These are phyloP conservation scores for Hymenoscyphus albidus DNA, from an alignment of 2,329 filamentous ascomycete species.

Conservation along the genomic window DNA sequence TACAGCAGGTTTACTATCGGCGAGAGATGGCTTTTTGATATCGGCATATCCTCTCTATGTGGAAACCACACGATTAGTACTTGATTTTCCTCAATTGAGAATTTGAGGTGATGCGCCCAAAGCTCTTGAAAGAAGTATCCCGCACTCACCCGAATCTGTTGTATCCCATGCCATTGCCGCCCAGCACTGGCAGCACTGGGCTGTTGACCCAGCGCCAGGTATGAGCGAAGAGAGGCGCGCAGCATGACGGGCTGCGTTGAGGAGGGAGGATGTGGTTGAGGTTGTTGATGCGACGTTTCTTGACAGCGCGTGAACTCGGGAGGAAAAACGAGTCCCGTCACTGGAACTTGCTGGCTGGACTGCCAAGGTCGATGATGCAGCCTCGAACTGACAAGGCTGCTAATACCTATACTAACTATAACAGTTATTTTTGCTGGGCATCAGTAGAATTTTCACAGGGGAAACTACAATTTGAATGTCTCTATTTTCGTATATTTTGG, in stretches of 20 bases:
- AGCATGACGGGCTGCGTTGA: constrained; percentile 57
- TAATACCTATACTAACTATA: background rate
- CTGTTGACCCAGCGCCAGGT: constrained; percentile 55
- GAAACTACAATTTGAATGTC: too few relatives aligned
- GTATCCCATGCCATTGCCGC: constrained; percentile 55
- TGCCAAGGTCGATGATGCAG: constrained; percentile 15
- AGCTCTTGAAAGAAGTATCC: constrained; percentile 37
- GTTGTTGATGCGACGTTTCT: constrained; percentile 15
- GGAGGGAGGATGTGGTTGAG: constrained; percentile 35
- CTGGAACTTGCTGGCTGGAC: background rate
- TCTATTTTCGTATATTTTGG: too few relatives aligned
- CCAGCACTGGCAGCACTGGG: constrained; percentile 49
- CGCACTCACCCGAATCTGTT: constrained; percentile 37
- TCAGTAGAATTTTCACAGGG: too few relatives aligned
- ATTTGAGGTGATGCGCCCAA: constrained; percentile 7
- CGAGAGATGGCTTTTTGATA: constrained; percentile 47
- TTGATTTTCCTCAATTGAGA: constrained; percentile 6
- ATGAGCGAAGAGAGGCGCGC: constrained; percentile 65
- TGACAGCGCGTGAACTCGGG: constrained; percentile 10
- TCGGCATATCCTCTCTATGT: constrained; percentile 55
- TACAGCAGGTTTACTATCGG: constrained; percentile 47
- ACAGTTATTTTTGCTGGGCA: too few relatives aligned
- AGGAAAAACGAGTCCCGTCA: constrained; percentile 6
- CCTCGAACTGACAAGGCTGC: background rate
- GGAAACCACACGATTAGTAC: constrained; percentile 22